phyloP scores from a whole-genome alignment of 1,284 basidiomycete species.

The Cryptococcus sp. region DNA sequence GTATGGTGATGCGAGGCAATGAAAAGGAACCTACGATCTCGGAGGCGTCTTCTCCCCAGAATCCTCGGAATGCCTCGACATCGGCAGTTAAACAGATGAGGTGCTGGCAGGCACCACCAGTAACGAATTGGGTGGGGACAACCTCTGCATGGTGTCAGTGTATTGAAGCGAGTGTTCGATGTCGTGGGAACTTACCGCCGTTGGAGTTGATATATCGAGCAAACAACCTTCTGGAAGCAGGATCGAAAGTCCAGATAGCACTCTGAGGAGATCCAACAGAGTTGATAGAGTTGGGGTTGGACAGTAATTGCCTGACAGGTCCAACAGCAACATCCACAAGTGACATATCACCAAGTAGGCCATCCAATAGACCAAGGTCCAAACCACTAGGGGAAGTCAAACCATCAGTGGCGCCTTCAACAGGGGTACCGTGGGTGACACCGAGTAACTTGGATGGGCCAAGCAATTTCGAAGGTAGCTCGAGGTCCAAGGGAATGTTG shows the following conservation, averaged over 20 bases:
- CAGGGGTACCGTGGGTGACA: neutral
- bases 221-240: slow-evolving; percentile 5
- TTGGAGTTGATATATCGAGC: slow-evolving; percentile 17
- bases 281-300: slow-evolving; percentile 1
- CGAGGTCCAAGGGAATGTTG: slow-evolving; percentile 1
- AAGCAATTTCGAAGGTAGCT: neutral
- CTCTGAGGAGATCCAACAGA: slow-evolving; percentile 8
- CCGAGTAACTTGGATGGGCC: neutral
- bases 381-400: neutral
- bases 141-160: slow-evolving; percentile 5
- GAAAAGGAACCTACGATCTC: slow-evolving; percentile 18
- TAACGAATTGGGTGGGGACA: slow-evolving; percentile 22
- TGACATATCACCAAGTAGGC: neutral
- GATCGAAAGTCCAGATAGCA: slow-evolving; percentile 13
- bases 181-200: slow-evolving; percentile 9
- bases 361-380: neutral
- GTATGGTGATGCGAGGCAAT: neutral
- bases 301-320: neutral
- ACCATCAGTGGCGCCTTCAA: neutral
- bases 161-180: neutral
- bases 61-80: slow-evolving; percentile 17
- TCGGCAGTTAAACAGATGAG: slow-evolving; percentile 22
- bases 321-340: neutral
- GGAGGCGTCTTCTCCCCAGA: slow-evolving; percentile 14
- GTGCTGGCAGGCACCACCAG: slow-evolving; percentile 22